Percentiles rank a stretch among this genome's conserved stretches.
phyloP scores from a whole-genome alignment of 441 rosid genomes.

The Erysimum pusillum region DNA sequence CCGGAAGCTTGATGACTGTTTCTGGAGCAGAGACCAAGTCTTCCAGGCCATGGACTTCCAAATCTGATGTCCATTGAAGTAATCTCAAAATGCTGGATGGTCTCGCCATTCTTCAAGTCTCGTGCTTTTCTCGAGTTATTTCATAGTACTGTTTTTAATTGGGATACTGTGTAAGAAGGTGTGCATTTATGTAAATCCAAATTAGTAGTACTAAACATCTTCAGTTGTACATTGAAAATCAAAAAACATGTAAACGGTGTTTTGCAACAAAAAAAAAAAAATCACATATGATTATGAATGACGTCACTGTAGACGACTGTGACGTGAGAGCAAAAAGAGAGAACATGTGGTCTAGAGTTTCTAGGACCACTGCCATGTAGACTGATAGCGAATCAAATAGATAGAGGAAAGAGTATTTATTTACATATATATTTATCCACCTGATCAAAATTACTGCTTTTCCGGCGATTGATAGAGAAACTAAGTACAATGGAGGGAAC shows the following conservation, averaged over 20 bases:
- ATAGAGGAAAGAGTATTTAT: neutral
- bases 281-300: too few species aligned
- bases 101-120: neutral
- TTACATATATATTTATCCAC: too few species aligned
- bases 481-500: constrained; percentile 43
- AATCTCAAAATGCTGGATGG: neutral
- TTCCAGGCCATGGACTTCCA: constrained; percentile 35
- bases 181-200: constrained; percentile 16
- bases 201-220: constrained; percentile 11
- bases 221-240: neutral
- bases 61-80: constrained; percentile 27
- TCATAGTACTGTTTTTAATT: neutral
- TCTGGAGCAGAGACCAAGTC: constrained; percentile 62
- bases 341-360: neutral
- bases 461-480: neutral
- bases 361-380: neutral
- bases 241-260: neutral
- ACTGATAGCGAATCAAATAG: neutral
- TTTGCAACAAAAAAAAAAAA: neutral
- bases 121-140: neutral
- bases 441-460: neutral
- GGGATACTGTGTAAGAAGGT: neutral
- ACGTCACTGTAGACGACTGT: too few species aligned
- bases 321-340: neutral
- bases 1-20: constrained; percentile 74